Percentiles rank a stretch among this genome's conserved stretches.
phyloP scores from a whole-genome alignment of 2,329 filamentous ascomycete genomes.

The Cryphonectria carpinicola region DNA sequence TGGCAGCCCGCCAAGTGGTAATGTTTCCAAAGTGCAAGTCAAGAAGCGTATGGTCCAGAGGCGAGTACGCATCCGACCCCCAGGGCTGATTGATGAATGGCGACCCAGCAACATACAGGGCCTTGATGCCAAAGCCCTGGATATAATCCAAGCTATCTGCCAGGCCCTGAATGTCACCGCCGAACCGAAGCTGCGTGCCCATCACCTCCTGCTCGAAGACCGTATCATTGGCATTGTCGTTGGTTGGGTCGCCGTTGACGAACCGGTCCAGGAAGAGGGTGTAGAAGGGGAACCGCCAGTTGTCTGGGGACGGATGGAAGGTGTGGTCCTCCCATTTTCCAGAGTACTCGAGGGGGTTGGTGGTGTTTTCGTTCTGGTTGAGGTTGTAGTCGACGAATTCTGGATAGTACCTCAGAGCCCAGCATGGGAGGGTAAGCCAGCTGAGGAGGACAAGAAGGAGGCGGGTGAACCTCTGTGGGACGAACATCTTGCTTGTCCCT shows the following conservation, averaged over 20 bases:
- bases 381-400: constrained; percentile 30
- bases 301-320: constrained; percentile 57
- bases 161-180: constrained; percentile 62
- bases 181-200: constrained; percentile 66
- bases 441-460: constrained; percentile 29
- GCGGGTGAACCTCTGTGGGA: constrained; percentile 28
- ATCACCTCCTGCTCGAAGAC: constrained; percentile 62
- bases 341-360: constrained; percentile 56
- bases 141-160: constrained; percentile 66
- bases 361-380: constrained; percentile 50
- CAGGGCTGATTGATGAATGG: constrained; percentile 68
- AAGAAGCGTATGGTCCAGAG: constrained; percentile 65
- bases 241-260: constrained; percentile 66
- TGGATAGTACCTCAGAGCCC: constrained; percentile 28
- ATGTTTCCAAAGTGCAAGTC: constrained; percentile 67
- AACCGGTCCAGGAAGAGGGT: constrained; percentile 67
- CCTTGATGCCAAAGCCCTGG: constrained; percentile 67
- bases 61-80: constrained; percentile 61
- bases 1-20: constrained; percentile 57
- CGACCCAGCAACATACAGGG: constrained; percentile 64
- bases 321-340: constrained; percentile 56
- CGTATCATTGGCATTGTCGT: constrained; percentile 66
- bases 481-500: constrained; percentile 29
- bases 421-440: constrained; percentile 18
- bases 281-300: constrained; percentile 68